These are phyloP conservation scores for Croton setiger DNA, from an alignment of 441 rosid genomes.

Conservation along the genomic window DNA sequence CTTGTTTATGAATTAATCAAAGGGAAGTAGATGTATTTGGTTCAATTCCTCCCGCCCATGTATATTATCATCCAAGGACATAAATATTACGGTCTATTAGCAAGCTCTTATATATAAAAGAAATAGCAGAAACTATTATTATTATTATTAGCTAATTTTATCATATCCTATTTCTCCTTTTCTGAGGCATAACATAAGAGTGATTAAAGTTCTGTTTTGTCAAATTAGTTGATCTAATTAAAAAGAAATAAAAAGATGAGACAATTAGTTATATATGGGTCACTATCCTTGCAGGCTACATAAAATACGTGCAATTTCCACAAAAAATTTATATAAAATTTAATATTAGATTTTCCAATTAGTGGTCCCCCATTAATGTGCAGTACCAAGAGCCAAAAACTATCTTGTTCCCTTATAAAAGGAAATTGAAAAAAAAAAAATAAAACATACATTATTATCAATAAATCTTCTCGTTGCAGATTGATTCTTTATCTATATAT, in stretches of 20 bases:
- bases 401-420: not conserved
- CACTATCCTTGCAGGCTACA: not conserved
- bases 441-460: constrained; percentile 5
- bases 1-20: no score
- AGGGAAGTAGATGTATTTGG: no score
- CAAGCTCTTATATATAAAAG: no score
- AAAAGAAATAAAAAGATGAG: not conserved
- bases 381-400: not conserved
- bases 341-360: not conserved
- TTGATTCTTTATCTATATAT: constrained; percentile 8
- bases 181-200: not conserved
- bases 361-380: constrained; percentile 17
- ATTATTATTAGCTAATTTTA: no score
- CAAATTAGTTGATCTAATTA: not conserved
- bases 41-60: no score
- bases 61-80: no score
- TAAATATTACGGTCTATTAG: no score
- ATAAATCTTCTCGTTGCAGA: not conserved
- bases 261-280: not conserved
- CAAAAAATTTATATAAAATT: not conserved
- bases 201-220: not conserved
- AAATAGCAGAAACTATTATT: no score
- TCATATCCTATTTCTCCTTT: not conserved
- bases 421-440: constrained; percentile 10
- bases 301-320: not conserved